Percentiles rank a stretch among this genome's conserved stretches.
phyloP scores from a whole-genome alignment of 2,329 filamentous ascomycete genomes.

The Verticillium alfalfae region DNA sequence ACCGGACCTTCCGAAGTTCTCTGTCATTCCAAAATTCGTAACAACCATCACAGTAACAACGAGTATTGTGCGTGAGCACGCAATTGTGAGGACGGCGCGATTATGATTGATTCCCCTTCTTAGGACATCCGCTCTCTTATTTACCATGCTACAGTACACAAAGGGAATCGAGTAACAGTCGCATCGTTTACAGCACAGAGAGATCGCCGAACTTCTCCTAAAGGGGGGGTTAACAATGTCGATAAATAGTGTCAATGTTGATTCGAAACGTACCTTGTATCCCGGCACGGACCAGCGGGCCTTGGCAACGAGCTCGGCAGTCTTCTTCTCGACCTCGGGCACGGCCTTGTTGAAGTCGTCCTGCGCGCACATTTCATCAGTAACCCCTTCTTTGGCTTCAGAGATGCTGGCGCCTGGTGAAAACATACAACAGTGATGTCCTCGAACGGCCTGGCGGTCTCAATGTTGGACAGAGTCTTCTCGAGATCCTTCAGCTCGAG shows the following conservation, averaged over 20 bases:
- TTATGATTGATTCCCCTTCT: constrained; percentile 11
- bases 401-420: neutral
- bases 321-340: constrained; percentile 97
- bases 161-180: constrained; percentile 39
- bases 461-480: constrained; percentile 95
- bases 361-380: constrained; percentile 38
- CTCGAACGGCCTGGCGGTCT: constrained; percentile 91
- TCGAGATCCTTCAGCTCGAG: constrained; percentile 89
- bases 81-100: neutral
- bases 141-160: constrained; percentile 68
- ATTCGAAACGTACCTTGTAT: constrained; percentile 78
- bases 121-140: constrained; percentile 40
- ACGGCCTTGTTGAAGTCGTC: constrained; percentile 92
- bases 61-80: neutral
- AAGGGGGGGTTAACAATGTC: constrained; percentile 36
- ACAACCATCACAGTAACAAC: neutral
- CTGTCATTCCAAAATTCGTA: too few species aligned
- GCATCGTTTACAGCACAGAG: constrained; percentile 73
- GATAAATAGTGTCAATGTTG: constrained; percentile 5
- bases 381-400: neutral
- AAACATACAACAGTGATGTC: constrained; percentile 91
- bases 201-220: constrained; percentile 99
- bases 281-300: constrained; percentile 97
- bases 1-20: neutral
- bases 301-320: constrained; percentile 89